phyloP scores from a whole-genome alignment of 1,284 basidiomycete genomes.

The Pseudozyma pruni region DNA sequence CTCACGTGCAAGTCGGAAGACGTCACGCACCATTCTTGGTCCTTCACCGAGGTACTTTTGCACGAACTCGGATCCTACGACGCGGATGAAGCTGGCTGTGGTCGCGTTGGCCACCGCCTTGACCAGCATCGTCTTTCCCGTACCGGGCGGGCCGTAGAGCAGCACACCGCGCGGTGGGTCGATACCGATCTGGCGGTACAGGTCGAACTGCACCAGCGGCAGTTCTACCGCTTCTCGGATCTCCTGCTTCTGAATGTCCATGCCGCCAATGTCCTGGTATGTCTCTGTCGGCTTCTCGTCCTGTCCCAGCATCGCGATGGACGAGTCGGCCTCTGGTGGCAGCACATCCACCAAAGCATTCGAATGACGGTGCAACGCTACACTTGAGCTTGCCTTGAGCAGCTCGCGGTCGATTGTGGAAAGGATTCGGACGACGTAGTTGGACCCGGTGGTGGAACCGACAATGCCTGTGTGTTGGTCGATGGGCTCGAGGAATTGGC shows the following conservation, averaged over 20 bases:
- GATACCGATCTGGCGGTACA: conserved; percentile 99
- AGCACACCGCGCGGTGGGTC: conserved; percentile 93
- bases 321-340: conserved; percentile 97
- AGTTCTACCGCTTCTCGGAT: conserved; percentile 98
- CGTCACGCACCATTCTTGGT: conserved; percentile 99
- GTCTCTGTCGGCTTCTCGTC: conserved; percentile 79
- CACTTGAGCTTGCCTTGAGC: conserved; percentile 94
- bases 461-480: conserved; percentile 98
- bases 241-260: conserved; percentile 99
- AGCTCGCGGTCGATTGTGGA: conserved; percentile 97
- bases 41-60: conserved; percentile 99
- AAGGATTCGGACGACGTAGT: conserved; percentile 97
- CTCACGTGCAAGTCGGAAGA: conserved; percentile 95
- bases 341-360: conserved; percentile 98
- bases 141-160: conserved; percentile 93
- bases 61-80: conserved; percentile 97
- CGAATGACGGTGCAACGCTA: conserved; percentile 97
- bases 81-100: conserved; percentile 95
- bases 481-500: conserved; percentile 98
- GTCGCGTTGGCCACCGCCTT: conserved; percentile 98
- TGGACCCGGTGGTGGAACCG: conserved; percentile 96
- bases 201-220: conserved; percentile 90
- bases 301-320: conserved; percentile 76
- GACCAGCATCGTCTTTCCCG: conserved; percentile 99
- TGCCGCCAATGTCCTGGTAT: conserved; percentile 81